These are phyloP conservation scores for Limnanthes douglasii DNA, from an alignment of 345 rosid species.

Conservation along the genomic window DNA sequence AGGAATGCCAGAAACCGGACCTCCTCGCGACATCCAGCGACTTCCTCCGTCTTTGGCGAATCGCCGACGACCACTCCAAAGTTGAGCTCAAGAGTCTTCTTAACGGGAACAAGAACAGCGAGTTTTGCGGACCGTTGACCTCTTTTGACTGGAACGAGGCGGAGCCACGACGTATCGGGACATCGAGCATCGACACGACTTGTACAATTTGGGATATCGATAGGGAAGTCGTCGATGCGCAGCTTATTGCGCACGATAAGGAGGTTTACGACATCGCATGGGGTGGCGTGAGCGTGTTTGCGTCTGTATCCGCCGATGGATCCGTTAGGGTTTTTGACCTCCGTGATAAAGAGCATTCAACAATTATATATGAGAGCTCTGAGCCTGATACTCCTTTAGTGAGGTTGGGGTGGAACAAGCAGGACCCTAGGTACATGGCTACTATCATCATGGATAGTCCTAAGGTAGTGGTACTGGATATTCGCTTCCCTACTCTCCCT, in stretches of 20 bases:
- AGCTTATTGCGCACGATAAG: conserved; percentile 91
- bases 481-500: conserved; percentile 82
- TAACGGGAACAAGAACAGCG: conserved; percentile 81
- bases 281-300: conserved; percentile 94
- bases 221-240: conserved; percentile 80
- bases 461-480: conserved; percentile 85
- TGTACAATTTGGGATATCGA: conserved; percentile 97
- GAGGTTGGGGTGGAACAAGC: conserved; percentile 94
- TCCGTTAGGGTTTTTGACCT: conserved; percentile 83
- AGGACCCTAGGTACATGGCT: conserved; percentile 96
- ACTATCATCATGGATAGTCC: conserved; percentile 91
- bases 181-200: conserved; percentile 85
- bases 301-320: conserved; percentile 89
- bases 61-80: conserved; percentile 47
- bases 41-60: conserved; percentile 80
- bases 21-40: conserved; percentile 91
- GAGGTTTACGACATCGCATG: conserved; percentile 97
- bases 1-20: conserved; percentile 78
- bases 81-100: conserved; percentile 65
- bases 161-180: conserved; percentile 80
- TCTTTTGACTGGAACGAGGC: conserved; percentile 97
- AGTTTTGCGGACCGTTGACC: conserved; percentile 81
- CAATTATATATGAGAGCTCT: conserved; percentile 85
- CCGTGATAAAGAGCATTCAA: conserved; percentile 85
- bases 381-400: conserved; percentile 90